These are phyloP conservation scores for Fusarium pseudograminearum DNA, from an alignment of 2,329 filamentous ascomycete species.

Conservation along the genomic window DNA sequence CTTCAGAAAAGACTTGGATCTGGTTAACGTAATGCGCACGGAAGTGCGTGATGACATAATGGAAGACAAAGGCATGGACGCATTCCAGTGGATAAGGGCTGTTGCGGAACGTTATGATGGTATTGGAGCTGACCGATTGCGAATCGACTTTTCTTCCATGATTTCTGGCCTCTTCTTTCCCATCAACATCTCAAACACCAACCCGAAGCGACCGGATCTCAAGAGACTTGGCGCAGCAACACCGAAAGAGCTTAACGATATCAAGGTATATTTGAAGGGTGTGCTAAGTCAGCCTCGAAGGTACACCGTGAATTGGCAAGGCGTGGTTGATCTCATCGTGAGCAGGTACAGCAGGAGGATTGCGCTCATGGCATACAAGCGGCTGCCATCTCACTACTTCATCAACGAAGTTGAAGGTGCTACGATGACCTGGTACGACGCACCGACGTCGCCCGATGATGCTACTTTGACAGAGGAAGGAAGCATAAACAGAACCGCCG, in stretches of 20 bases:
- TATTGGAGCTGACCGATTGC: conserved; percentile 56
- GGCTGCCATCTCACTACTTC: conserved; percentile 49
- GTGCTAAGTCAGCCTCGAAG: conserved; percentile 54
- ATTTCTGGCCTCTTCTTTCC: conserved; percentile 65
- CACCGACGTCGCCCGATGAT: conserved; percentile 44
- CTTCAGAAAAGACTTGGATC: conserved; percentile 61
- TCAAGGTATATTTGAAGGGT: conserved; percentile 58
- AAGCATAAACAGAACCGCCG: conserved; percentile 54
- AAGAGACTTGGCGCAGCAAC: conserved; percentile 50
- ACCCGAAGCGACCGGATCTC: conserved; percentile 50
- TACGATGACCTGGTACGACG: conserved; percentile 60
- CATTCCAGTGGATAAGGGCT: conserved; percentile 58
- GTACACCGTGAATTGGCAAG: conserved; percentile 71
- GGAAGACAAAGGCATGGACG: conserved; percentile 44
- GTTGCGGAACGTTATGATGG: conserved; percentile 60
- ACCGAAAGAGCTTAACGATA: conserved; percentile 49
- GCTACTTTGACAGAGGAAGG: conserved; percentile 28
- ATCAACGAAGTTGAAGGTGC: conserved; percentile 54
- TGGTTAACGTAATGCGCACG: conserved; percentile 51
- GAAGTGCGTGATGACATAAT: conserved; percentile 34
- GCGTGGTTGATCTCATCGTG: conserved; percentile 73
- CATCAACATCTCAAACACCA: conserved; percentile 61
- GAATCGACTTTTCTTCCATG: conserved; percentile 63
- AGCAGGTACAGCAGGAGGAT: conserved; percentile 70
- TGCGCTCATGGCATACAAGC: conserved; percentile 51